phyloP scores from a whole-genome alignment of 352 stramenopile genomes.

The Globisporangium polare region DNA sequence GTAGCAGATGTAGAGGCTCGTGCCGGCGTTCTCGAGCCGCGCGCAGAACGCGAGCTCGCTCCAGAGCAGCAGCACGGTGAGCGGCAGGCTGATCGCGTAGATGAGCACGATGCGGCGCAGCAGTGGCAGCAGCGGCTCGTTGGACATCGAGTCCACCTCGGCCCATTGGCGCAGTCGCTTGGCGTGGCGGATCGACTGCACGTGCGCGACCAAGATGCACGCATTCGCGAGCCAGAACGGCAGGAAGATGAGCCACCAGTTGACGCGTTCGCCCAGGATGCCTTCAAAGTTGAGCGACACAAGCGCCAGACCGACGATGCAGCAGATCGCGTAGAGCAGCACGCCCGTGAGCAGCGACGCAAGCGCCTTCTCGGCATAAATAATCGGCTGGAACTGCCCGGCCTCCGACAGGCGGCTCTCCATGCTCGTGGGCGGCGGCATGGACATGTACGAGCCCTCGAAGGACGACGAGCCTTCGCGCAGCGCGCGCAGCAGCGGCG shows the following conservation, averaged over 20 bases:
- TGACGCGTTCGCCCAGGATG: conserved; percentile 50
- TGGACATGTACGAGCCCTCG: conserved; percentile 74
- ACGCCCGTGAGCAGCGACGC: conserved; percentile 69
- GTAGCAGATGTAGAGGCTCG: conserved; percentile 77
- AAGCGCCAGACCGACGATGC: conserved; percentile 59
- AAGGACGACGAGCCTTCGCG: conserved; percentile 46
- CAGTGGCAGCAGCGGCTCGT: conserved; percentile 75
- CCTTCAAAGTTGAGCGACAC: conserved; percentile 79
- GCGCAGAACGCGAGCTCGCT: conserved; percentile 81
- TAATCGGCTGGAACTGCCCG: conserved; percentile 67
- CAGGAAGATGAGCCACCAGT: conserved; percentile 80
- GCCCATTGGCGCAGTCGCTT: conserved; percentile 70
- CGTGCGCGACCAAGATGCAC: conserved; percentile 53
- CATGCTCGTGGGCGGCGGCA: conserved; percentile 28
- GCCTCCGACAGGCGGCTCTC: conserved; percentile 23
- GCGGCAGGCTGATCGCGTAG: conserved; percentile 68
- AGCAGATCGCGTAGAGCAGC: conserved; percentile 74
- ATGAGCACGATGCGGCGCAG: conserved; percentile 70
- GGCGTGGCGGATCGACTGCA: conserved; percentile 56
- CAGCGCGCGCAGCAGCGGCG: conserved; percentile 61
- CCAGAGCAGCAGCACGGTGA: conserved; percentile 73
- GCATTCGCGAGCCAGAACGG: conserved; percentile 81
- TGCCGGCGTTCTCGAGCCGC: conserved; percentile 50
- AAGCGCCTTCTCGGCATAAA: conserved; percentile 76
- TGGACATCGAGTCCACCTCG: conserved; percentile 76